Conservation (phyloP, 1,139 yeast species). For the Yamadazyma oceani region DNA sequence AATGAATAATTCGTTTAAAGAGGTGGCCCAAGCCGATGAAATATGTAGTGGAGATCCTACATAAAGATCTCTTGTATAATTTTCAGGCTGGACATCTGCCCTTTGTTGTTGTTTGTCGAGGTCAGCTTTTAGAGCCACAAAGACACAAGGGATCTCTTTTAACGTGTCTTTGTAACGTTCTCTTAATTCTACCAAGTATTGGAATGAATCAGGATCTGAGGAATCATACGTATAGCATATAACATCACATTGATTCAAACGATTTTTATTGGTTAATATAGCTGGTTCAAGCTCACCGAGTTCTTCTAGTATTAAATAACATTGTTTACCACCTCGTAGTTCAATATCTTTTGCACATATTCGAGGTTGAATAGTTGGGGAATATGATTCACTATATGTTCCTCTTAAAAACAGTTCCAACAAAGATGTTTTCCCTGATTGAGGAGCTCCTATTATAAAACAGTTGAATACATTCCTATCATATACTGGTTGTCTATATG, state of each 20-base stretch:
- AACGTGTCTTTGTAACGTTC: constrained; percentile 52
- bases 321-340: constrained; percentile 90
- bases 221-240: constrained; percentile 89
- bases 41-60: constrained; percentile 77
- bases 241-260: constrained; percentile 86
- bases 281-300: constrained; percentile 86
- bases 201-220: constrained; percentile 92
- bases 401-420: constrained; percentile 80
- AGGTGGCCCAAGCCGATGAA: constrained; percentile 85
- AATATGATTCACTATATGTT: constrained; percentile 65
- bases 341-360: constrained; percentile 94
- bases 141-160: constrained; percentile 75
- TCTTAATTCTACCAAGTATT: constrained; percentile 70
- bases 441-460: constrained; percentile 79
- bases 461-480: constrained; percentile 93
- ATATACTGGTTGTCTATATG: constrained; percentile 65
- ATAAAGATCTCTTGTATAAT: constrained; percentile 64
- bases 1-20: constrained; percentile 79
- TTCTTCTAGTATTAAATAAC: constrained; percentile 87
- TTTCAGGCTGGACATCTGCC: constrained; percentile 82
- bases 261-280: constrained; percentile 65
- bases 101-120: constrained; percentile 93
- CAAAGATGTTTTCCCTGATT: constrained; percentile 82
- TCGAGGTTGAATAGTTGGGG: constrained; percentile 80
- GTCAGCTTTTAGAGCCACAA: constrained; percentile 93